phyloP scores from a whole-genome alignment of 257 asterid genomes.

The Gentiana straminea region DNA sequence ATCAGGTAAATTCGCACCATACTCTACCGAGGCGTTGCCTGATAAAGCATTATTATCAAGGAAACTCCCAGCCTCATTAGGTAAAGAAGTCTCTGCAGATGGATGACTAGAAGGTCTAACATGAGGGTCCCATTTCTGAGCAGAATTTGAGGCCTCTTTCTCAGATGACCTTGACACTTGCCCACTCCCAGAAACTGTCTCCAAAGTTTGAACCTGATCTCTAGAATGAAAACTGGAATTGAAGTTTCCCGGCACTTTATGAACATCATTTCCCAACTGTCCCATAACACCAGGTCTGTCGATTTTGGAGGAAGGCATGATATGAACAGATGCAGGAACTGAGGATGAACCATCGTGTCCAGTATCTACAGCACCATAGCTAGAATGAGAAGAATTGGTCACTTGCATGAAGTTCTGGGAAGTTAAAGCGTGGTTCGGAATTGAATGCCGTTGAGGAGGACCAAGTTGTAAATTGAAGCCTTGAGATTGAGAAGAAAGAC shows the following conservation, averaged over 20 bases:
- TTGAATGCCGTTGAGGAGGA: conserved; percentile 57
- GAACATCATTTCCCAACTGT: conserved; percentile 21
- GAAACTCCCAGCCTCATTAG: conserved; percentile 27
- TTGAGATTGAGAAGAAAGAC: conserved; percentile 54
- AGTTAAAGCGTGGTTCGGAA: conserved; percentile 32
- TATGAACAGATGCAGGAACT: conserved; percentile 28
- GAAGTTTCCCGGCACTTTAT: conserved; percentile 34
- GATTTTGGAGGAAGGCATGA: conserved; percentile 27
- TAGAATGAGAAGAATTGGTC: conserved; percentile 23
- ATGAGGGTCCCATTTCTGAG: conserved; percentile 30
- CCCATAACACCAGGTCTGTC: conserved; percentile 31
- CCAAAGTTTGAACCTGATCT: conserved; percentile 44
- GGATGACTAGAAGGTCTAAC: conserved; percentile 15
- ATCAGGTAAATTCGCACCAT: conserved; percentile 25
- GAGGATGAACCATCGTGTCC: conserved; percentile 31
- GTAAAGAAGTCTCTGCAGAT: conserved; percentile 29
- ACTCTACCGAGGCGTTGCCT: conserved; percentile 20
- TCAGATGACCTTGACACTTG: conserved; percentile 28
- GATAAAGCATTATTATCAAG: conserved; percentile 22
- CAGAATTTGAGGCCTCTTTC: conserved; percentile 20
- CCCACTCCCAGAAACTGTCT: conserved; percentile 32
- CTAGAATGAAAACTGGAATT: conserved; percentile 38
- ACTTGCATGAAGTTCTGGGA: conserved; percentile 34
- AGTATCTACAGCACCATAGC: conserved; percentile 30
- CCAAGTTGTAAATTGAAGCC: conserved; percentile 92